Percentiles rank a stretch among this genome's conserved stretches.
Conservation (phyloP, 164 flowering plant genomes). For the Hamamelis virginiana region DNA sequence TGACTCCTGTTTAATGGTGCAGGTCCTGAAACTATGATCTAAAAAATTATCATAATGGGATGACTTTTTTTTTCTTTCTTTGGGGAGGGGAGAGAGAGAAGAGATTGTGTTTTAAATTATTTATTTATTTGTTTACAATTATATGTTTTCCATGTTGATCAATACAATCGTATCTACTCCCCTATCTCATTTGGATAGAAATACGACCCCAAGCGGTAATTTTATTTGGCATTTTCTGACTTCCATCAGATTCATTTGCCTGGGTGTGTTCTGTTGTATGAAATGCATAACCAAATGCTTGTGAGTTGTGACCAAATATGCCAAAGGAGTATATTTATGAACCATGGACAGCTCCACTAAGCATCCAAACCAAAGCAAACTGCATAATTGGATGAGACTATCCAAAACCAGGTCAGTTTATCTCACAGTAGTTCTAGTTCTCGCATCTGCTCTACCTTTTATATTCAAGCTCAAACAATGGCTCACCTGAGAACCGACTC, state of each 20-base stretch:
- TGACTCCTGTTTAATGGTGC: not conserved
- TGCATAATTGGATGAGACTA: constrained; percentile 90
- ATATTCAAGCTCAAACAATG: no score
- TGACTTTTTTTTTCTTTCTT: no score
- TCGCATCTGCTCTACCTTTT: no score
- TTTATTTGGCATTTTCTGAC: constrained; percentile 73
- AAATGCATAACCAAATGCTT: not conserved
- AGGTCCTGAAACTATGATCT: not conserved
- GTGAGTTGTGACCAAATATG: constrained; percentile 79
- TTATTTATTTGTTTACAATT: no score
- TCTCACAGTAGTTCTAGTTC: no score
- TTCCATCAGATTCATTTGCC: constrained; percentile 5
- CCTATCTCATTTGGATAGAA: constrained; percentile 91
- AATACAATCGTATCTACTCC: constrained; percentile 91
- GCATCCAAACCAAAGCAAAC: constrained; percentile 76
- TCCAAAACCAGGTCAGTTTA: no score
- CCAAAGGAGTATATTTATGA: no score
- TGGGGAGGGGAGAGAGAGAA: no score
- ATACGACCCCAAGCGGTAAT: constrained; percentile 79
- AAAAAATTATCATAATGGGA: not conserved
- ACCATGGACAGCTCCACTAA: no score
- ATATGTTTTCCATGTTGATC: constrained; percentile 13
- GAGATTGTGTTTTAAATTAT: no score
- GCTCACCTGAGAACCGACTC: no score
- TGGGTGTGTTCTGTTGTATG: not conserved